Evolutionary conservation across 495 filamentous ascomycete genomes (phyloP), one percentile per base, ranked within the genome.

Genomic region (Aspergillus nanangensis): DNA sequence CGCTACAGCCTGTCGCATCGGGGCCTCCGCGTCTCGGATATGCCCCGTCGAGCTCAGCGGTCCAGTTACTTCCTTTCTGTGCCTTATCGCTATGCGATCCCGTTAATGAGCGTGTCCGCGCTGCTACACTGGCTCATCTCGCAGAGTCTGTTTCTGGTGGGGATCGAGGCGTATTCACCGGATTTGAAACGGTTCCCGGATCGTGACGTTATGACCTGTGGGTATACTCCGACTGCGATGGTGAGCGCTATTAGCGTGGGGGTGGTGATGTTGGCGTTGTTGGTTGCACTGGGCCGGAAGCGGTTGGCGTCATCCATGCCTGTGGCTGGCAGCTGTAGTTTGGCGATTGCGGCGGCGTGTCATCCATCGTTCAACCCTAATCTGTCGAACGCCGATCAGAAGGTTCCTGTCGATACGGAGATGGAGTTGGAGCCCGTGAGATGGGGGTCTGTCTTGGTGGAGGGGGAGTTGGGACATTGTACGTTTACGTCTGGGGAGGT

Each of bases 121-220:
- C 3, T 59, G 5, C 39, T 59, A 1, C 66, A 69, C 29, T 66
- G 66, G 62, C 53, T 62, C 11, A 47, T 61, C 2, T 67, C 66
- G 7, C 62, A 69, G 33, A 54, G 52, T 22, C 48, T 63, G 3
- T 69, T 69, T 45, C 41, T 69, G 8, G 53, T 38, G n/a, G 9
- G 13, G 3, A 31, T 37, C 1, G 42, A 45, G n/a, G 14, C 29
- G 21, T 37, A 45, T 20, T 15, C 23, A n/a, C 3, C 14, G 8
- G 19, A 36, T 18, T 18, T 8, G 5, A 18, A 5, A 1, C 13
- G 33, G 20, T 14, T 17, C n/a, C 8, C 3, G 1, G 15, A 14
- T 10, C 1, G n/a, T 5, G 33, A 36, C 33, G 15, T 36, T 4
- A 18, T 36, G 15, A 36, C 33, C 33, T 36, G 33, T 18, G 33